Conservation (phyloP, 1,139 yeast species). For the Kodamaea fungicola region DNA sequence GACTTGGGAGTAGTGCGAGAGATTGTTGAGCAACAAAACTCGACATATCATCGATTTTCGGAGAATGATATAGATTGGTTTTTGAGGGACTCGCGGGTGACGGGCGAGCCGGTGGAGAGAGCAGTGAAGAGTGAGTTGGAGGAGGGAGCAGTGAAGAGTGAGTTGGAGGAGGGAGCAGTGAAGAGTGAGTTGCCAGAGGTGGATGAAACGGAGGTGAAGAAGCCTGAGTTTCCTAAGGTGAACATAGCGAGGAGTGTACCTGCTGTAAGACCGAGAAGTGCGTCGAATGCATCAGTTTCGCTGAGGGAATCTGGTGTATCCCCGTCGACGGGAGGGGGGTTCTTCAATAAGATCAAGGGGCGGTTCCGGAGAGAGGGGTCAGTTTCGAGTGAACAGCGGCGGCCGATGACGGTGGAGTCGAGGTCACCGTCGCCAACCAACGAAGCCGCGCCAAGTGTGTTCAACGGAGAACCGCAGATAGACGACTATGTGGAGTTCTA, state of each 20-base stretch:
- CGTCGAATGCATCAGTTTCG: conserved; percentile 11
- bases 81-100: conserved; percentile 27
- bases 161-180: background rate
- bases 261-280: conserved; percentile 16
- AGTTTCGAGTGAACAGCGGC: background rate
- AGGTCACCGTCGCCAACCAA: conserved; percentile 2
- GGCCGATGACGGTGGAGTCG: background rate
- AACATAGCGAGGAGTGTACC: background rate
- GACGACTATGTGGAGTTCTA: conserved; percentile 56
- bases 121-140: background rate
- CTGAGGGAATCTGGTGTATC: background rate
- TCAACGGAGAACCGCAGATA: conserved; percentile 25
- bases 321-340: conserved; percentile 5
- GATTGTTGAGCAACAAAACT: conserved; percentile 12
- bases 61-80: conserved; percentile 49
- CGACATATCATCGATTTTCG: conserved; percentile 24
- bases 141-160: background rate
- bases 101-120: background rate
- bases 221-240: background rate
- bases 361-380: conserved; percentile 4
- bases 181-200: background rate
- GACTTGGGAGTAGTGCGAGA: conserved; percentile 14
- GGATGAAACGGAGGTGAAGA: background rate
- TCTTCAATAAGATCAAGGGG: conserved; percentile 8
- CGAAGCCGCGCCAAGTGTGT: conserved; percentile 17